Percentiles rank a stretch among this genome's conserved stretches.
phyloP scores from a whole-genome alignment of 2,329 filamentous ascomycete genomes.

The Colletotrichum plurivorum region DNA sequence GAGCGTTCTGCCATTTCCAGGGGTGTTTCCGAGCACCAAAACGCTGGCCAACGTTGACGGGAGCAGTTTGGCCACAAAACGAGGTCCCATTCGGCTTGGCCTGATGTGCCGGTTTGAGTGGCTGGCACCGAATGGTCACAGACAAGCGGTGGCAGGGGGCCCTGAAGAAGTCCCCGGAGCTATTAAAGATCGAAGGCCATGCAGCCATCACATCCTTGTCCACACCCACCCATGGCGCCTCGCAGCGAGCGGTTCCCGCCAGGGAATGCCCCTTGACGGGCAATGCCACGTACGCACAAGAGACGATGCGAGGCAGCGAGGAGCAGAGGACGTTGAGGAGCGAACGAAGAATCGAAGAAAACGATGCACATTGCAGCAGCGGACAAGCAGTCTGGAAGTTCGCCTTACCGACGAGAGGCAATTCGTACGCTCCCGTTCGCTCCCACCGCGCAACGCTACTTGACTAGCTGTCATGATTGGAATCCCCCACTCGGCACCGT shows the following conservation, averaged over 20 bases:
- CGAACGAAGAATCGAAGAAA: constrained; percentile 9
- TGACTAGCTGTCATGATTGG: constrained; percentile 22
- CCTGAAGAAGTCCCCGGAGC: constrained; percentile 43
- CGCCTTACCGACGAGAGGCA: neutral
- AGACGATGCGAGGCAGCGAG: constrained; percentile 24
- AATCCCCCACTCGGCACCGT: constrained; percentile 38
- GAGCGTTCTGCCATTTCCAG: constrained; percentile 29
- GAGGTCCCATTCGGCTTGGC: constrained; percentile 38
- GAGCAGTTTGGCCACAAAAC: constrained; percentile 38
- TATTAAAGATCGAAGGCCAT: constrained; percentile 43
- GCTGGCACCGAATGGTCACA: constrained; percentile 28
- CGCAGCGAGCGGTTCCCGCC: constrained; percentile 39
- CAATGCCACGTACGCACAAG: constrained; percentile 42
- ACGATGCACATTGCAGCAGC: constrained; percentile 8
- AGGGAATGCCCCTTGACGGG: constrained; percentile 38
- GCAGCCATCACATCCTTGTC: constrained; percentile 40
- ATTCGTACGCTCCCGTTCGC: neutral
- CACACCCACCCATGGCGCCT: constrained; percentile 38
- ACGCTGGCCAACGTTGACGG: constrained; percentile 36
- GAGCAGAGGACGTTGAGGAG: neutral
- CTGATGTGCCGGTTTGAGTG: constrained; percentile 38
- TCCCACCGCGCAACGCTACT: constrained; percentile 7
- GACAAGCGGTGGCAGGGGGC: constrained; percentile 40
- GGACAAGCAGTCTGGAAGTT: neutral
- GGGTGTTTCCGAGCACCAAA: constrained; percentile 38